A percentile compares a stretch with the other conserved stretches of the same genome.
Evolutionary conservation across 2,329 filamentous ascomycete genomes (phyloP).

Genomic region (Xylariomycetidae sp.): DNA sequence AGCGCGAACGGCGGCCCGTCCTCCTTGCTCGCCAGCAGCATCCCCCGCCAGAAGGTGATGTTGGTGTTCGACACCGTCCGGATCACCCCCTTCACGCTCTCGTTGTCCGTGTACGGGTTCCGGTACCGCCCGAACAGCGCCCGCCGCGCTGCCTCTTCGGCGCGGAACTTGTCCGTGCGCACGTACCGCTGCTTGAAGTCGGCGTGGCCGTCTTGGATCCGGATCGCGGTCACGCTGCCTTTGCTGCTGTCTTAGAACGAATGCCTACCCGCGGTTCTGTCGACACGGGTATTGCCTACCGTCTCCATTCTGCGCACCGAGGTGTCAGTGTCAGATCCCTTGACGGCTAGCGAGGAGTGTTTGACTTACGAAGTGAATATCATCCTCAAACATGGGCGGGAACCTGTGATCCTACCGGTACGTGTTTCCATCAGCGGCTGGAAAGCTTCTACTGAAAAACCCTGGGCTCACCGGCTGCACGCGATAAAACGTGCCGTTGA

Average conservation of each 20-base stretch:
- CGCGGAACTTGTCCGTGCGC: conserved; percentile 31
- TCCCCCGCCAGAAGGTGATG: conserved; percentile 50
- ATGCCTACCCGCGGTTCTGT: conserved; percentile 1
- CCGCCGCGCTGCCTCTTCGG: conserved; percentile 22
- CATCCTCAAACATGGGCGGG: conserved; percentile 48
- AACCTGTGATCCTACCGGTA: conserved; percentile 39
- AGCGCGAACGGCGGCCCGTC: conserved; percentile 45
- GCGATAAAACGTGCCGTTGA: conserved; percentile 42
- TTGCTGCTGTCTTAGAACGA: conserved; percentile 21
- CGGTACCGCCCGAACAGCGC: conserved; percentile 49
- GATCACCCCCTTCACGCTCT: conserved; percentile 48
- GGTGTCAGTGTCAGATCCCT: conserved; percentile 6
- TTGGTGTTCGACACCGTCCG: conserved; percentile 55
- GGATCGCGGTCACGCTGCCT: conserved; percentile 35
- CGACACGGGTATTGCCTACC: conserved; percentile 10
- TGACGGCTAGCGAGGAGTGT: not conserved
- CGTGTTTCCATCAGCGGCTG: too few species aligned
- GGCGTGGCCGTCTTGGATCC: conserved; percentile 32
- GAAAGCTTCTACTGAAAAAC: too few species aligned
- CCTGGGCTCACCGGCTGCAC: conserved; percentile 36
- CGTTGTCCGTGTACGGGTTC: conserved; percentile 51
- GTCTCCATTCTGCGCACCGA: conserved; percentile 17
- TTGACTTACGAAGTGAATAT: conserved; percentile 31
- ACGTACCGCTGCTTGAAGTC: conserved; percentile 39
- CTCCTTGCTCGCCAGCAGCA: conserved; percentile 50